A percentile compares a stretch with the other conserved stretches of the same genome.
phyloP scores from a whole-genome alignment of 2,329 filamentous ascomycete genomes.

The Plectosphaerella plurivora region DNA sequence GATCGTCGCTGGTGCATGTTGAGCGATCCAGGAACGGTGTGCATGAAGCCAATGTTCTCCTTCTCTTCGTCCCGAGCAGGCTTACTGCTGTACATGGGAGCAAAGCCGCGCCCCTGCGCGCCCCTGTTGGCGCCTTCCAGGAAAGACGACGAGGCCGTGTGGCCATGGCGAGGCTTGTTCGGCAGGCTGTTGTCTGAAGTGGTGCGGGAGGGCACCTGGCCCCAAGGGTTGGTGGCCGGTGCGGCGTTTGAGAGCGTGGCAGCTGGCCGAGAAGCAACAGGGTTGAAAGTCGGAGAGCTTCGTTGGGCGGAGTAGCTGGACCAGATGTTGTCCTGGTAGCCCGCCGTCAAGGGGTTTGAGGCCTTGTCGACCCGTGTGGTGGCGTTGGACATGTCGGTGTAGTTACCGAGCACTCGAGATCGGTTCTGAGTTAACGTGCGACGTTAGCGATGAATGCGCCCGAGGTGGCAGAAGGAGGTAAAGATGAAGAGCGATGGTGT shows the following conservation, averaged over 20 bases:
- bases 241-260: not conserved
- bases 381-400: constrained; percentile 24
- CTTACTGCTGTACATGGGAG: constrained; percentile 22
- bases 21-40: constrained; percentile 12
- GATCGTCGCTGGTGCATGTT: constrained; percentile 21
- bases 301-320: not conserved
- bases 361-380: constrained; percentile 17
- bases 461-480: no score
- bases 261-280: no score
- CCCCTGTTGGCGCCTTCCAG: constrained; percentile 15
- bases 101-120: constrained; percentile 13
- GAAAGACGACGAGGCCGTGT: constrained; percentile 13
- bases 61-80: constrained; percentile 34
- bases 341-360: no score
- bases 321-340: constrained; percentile 2
- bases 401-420: constrained; percentile 31
- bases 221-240: no score
- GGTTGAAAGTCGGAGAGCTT: no score
- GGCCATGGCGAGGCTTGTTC: constrained; percentile 19
- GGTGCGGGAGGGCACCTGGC: no score
- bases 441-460: no score
- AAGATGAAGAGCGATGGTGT: no score
- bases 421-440: constrained; percentile 21
- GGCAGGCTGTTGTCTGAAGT: no score
- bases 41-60: constrained; percentile 18